Conservation (phyloP, 345 rosid species). For the Salix exigua region DNA sequence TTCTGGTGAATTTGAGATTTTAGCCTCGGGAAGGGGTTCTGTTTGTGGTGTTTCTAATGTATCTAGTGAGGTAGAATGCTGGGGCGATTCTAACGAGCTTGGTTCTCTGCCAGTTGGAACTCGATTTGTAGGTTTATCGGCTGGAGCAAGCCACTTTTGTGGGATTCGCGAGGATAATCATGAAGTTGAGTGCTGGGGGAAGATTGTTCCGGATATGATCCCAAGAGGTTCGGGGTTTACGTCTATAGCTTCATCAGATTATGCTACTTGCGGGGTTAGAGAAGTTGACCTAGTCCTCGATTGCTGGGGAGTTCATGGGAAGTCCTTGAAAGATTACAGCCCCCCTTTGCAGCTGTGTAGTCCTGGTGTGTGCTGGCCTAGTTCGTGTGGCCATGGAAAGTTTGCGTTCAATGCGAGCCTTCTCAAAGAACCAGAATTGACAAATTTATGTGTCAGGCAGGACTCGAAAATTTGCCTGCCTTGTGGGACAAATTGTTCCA, state of each 20-base stretch:
- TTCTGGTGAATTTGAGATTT: slow-evolving; percentile 33
- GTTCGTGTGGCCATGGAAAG: slow-evolving; percentile 48
- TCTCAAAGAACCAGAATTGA: slow-evolving; percentile 70
- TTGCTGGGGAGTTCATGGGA: slow-evolving; percentile 64
- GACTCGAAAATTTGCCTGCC: slow-evolving; percentile 67
- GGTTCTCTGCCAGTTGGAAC: slow-evolving; percentile 30
- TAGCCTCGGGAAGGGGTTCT: slow-evolving; percentile 56
- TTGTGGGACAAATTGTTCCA: slow-evolving; percentile 72
- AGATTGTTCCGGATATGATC: slow-evolving; percentile 46
- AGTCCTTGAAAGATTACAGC: slow-evolving; percentile 44
- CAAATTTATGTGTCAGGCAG: slow-evolving; percentile 59
- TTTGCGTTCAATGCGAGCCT: slow-evolving; percentile 83
- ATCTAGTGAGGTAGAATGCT: slow-evolving; percentile 53
- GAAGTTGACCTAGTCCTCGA: slow-evolving; percentile 82
- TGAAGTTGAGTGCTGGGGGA: slow-evolving; percentile 86
- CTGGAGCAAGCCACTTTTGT: slow-evolving; percentile 74
- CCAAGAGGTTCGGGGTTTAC: slow-evolving; percentile 69
- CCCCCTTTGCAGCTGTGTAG: slow-evolving; percentile 88
- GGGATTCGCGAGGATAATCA: slow-evolving; percentile 81
- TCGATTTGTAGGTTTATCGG: slow-evolving; percentile 51
- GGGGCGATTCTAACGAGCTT: slow-evolving; percentile 50
- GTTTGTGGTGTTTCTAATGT: slow-evolving; percentile 57
- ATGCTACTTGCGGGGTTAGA: slow-evolving; percentile 64
- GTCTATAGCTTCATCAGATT: slow-evolving; percentile 86
- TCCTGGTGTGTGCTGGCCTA: slow-evolving; percentile 68